phyloP scores from a whole-genome alignment of 1,284 basidiomycete genomes.

The Meira miltonrushii region DNA sequence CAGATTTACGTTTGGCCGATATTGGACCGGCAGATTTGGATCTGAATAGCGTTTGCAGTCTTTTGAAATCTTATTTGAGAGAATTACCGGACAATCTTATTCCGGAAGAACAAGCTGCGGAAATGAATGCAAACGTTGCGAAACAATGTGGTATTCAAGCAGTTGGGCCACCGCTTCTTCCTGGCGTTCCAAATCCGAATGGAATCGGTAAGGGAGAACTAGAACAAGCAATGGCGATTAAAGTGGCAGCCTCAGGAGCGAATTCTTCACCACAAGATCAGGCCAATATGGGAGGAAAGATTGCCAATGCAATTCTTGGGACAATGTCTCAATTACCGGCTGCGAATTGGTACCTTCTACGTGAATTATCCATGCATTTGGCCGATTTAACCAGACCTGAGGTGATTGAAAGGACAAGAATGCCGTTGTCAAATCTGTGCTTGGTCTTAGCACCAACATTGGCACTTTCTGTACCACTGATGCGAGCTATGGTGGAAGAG shows the following conservation, averaged over 20 bases:
- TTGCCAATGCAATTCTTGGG: conserved; percentile 18
- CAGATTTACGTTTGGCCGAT: conserved; percentile 33
- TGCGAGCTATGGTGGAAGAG: conserved; percentile 35
- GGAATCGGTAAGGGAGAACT: neutral
- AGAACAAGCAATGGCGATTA: neutral
- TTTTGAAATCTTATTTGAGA: conserved; percentile 46
- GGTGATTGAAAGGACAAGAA: conserved; percentile 37
- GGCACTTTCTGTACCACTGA: conserved; percentile 29
- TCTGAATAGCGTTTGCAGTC: conserved; percentile 48
- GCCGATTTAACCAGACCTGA: conserved; percentile 21
- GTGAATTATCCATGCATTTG: conserved; percentile 40
- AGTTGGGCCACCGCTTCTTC: neutral
- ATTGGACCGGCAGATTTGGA: conserved; percentile 46
- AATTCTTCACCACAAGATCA: neutral
- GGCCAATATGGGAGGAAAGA: neutral
- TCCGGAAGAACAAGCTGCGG: conserved; percentile 13
- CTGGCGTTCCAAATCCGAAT: neutral
- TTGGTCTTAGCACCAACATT: conserved; percentile 48
- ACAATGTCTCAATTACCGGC: conserved; percentile 26
- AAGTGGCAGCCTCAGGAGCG: neutral
- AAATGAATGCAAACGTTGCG: conserved; percentile 22
- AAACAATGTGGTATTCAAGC: conserved; percentile 7
- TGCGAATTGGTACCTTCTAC: conserved; percentile 46
- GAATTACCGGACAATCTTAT: conserved; percentile 41
- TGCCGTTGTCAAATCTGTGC: conserved; percentile 45